Evolutionary conservation across 768 basidiomycete species (phyloP).

Genomic region (Guyanaporus albipodus): DNA sequence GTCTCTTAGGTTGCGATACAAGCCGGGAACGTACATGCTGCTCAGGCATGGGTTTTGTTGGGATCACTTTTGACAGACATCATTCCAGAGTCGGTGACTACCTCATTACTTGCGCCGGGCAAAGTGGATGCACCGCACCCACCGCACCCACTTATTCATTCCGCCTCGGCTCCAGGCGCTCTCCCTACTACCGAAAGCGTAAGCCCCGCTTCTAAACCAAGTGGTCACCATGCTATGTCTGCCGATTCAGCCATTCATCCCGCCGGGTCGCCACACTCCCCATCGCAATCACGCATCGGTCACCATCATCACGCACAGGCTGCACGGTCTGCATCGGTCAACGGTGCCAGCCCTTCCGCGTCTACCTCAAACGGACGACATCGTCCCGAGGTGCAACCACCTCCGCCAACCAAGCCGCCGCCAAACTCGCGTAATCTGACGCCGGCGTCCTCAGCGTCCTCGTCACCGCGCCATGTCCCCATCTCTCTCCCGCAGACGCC

Average conservation of each 20-base stretch:
- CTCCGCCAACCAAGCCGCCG: constrained; percentile 24
- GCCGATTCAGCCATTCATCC: constrained; percentile 21
- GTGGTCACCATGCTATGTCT: constrained; percentile 25
- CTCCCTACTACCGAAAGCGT: constrained; percentile 27
- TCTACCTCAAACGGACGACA: constrained; percentile 22
- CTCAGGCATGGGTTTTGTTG: constrained; percentile 67
- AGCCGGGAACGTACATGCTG: constrained; percentile 50
- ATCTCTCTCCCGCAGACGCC: constrained; percentile 32
- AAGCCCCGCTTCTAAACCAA: constrained; percentile 15
- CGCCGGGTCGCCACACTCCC: constrained; percentile 16
- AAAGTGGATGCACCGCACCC: constrained; percentile 16
- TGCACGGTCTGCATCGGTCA: constrained; percentile 18
- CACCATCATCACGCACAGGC: constrained; percentile 7
- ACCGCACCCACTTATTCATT: constrained; percentile 33
- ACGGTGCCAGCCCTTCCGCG: constrained; percentile 6
- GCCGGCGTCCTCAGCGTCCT: constrained; percentile 53
- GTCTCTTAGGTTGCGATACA: constrained; percentile 50
- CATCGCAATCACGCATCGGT: constrained; percentile 21
- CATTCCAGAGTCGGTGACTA: constrained; percentile 34
- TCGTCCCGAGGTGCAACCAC: constrained; percentile 14
- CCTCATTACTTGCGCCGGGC: constrained; percentile 22
- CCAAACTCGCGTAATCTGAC: constrained; percentile 47
- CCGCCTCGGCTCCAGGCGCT: constrained; percentile 41
- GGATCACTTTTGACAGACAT: constrained; percentile 52
- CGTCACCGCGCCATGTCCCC: constrained; percentile 49